phyloP scores from a whole-genome alignment of 495 filamentous ascomycete species.

The Hypomontagnella submonticulosa region DNA sequence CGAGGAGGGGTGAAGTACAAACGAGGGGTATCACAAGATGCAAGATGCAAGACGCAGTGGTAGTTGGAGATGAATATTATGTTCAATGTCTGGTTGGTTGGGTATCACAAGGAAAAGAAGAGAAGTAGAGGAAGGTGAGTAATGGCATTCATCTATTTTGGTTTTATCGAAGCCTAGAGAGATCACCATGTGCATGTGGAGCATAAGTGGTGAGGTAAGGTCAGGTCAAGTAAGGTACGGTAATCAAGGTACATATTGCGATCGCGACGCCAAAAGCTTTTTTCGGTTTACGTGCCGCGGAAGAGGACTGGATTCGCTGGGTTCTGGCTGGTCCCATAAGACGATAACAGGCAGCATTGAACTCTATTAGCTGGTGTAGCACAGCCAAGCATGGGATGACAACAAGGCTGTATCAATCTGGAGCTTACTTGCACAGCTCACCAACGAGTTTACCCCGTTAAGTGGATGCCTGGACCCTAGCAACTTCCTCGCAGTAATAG shows the following conservation, averaged over 20 bases:
- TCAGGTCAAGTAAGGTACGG: conserved; percentile 11
- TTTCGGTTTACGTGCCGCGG: conserved; percentile 9
- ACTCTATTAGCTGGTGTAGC: not conserved
- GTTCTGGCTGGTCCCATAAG: not conserved
- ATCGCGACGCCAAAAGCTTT: conserved; percentile 26
- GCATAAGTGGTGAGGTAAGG: not conserved
- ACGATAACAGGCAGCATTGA: too few relatives aligned
- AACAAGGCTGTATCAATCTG: conserved; percentile 7
- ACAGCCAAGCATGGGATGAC: conserved; percentile 11
- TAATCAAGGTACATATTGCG: not conserved
- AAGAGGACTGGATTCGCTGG: not conserved
- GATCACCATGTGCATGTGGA: not conserved
- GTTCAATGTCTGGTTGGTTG: too few relatives aligned
- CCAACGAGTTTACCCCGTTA: not conserved
- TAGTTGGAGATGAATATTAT: conserved; percentile 13
- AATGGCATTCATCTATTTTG: conserved; percentile 2
- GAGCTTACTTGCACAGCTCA: conserved; percentile 4
- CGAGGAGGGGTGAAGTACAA: conserved; percentile 19
- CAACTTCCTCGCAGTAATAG: too few relatives aligned
- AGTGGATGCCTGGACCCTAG: too few relatives aligned
- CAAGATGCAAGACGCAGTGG: not conserved
- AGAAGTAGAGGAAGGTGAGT: conserved; percentile 2
- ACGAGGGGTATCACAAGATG: conserved; percentile 42
- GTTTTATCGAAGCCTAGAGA: conserved; percentile 16
- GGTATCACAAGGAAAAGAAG: conserved; percentile 24